Percentiles rank a stretch among this genome's conserved stretches.
phyloP scores from a whole-genome alignment of 805 yeast genomes.

The Starmerella vitae region DNA sequence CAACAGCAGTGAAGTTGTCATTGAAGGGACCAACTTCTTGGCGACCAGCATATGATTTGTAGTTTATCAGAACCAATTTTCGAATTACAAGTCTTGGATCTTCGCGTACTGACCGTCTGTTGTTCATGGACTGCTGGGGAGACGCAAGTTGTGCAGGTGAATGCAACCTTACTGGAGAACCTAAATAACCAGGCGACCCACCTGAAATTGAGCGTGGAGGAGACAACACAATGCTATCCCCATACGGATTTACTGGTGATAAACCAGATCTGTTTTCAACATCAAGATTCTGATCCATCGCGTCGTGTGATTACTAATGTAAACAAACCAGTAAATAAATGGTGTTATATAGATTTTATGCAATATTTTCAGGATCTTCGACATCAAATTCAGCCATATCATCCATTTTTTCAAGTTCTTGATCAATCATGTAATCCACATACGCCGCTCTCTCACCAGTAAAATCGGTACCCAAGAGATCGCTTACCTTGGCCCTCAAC shows the following conservation, averaged over 20 bases:
- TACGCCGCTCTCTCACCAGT: constrained; percentile 23
- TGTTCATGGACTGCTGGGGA: neutral
- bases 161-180: neutral
- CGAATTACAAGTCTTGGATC: constrained; percentile 53
- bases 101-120: neutral
- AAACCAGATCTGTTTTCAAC: too few species aligned
- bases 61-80: constrained; percentile 61
- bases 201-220: neutral
- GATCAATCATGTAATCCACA: constrained; percentile 28
- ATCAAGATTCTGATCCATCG: too few species aligned
- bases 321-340: too few species aligned
- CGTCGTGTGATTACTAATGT: too few species aligned
- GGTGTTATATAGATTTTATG: too few species aligned
- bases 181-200: neutral
- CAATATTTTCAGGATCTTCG: constrained; percentile 5
- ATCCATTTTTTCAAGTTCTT: constrained; percentile 29
- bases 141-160: constrained; percentile 1
- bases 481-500: constrained; percentile 28
- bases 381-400: constrained; percentile 4
- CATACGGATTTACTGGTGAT: too few species aligned
- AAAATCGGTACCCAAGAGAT: constrained; percentile 27
- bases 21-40: constrained; percentile 94
- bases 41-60: constrained; percentile 89
- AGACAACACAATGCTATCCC: too few species aligned
- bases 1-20: constrained; percentile 86